Conservation (phyloP, 2,329 filamentous ascomycete genomes). For the Paracoccidioides lutzii region DNA sequence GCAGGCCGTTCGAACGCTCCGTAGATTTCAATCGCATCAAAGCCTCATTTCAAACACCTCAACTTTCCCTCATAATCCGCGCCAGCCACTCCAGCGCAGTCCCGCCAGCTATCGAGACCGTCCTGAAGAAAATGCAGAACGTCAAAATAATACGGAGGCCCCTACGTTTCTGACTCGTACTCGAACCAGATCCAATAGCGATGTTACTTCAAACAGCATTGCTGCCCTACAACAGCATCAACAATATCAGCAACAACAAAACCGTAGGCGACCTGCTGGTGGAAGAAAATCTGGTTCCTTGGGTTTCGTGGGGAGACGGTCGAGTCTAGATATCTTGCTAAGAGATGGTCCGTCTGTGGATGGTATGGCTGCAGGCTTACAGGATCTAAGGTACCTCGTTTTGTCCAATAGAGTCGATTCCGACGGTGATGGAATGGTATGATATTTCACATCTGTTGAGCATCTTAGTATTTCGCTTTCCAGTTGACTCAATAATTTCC, state of each 20-base stretch:
- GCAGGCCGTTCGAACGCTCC: conserved; percentile 52
- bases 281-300: conserved; percentile 32
- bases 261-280: conserved; percentile 13
- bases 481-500: conserved; percentile 6
- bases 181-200: conserved; percentile 59
- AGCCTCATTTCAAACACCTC: conserved; percentile 42
- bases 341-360: conserved; percentile 66
- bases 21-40: conserved; percentile 65
- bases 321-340: conserved; percentile 58
- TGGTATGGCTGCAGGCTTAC: conserved; percentile 38
- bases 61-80: conserved; percentile 52
- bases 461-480: conserved; percentile 5
- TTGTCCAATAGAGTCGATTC: conserved; percentile 38
- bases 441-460: conserved; percentile 1
- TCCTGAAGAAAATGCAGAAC: conserved; percentile 6
- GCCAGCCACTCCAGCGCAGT: conserved; percentile 31
- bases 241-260: background rate
- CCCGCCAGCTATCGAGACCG: conserved; percentile 11
- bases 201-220: conserved; percentile 41
- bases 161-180: conserved; percentile 17
- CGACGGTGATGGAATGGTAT: conserved; percentile 42
- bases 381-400: conserved; percentile 37
- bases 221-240: conserved; percentile 13
- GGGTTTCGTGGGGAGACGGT: conserved; percentile 34
- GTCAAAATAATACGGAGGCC: conserved; percentile 15